phyloP scores from a whole-genome alignment of 352 stramenopile species.

The Pythium plurisporium region DNA sequence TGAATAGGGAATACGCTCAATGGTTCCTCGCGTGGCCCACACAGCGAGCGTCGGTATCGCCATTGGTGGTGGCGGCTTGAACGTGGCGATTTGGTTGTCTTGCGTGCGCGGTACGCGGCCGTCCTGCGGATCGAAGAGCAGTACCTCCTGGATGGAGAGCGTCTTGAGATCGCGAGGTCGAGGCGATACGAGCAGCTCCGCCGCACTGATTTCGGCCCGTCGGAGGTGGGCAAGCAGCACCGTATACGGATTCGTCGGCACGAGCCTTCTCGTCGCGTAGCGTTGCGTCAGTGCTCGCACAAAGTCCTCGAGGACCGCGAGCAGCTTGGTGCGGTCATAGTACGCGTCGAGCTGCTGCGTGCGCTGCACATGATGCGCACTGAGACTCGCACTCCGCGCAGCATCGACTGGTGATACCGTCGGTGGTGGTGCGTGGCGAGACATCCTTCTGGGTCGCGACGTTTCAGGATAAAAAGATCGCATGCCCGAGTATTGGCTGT shows the following conservation, averaged over 20 bases:
- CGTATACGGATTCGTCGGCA: slow-evolving; percentile 39
- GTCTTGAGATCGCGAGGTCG: slow-evolving; percentile 25
- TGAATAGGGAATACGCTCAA: slow-evolving; percentile 10
- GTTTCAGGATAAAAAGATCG: too few relatives aligned
- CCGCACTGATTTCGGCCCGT: slow-evolving; percentile 23
- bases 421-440: too few relatives aligned
- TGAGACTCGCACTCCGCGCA: not conserved
- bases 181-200: slow-evolving; percentile 13
- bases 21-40: slow-evolving; percentile 2
- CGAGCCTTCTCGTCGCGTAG: slow-evolving; percentile 24
- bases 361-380: slow-evolving; percentile 17
- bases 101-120: not conserved
- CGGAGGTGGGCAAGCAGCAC: slow-evolving; percentile 31
- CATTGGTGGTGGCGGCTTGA: not conserved
- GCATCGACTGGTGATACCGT: not conserved
- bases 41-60: slow-evolving; percentile 2
- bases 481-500: too few relatives aligned
- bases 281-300: slow-evolving; percentile 22
- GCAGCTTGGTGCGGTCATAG: slow-evolving; percentile 33
- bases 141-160: not conserved
- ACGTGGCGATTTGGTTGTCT: slow-evolving; percentile 16
- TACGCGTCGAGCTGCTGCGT: slow-evolving; percentile 37
- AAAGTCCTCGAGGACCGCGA: slow-evolving; percentile 33
- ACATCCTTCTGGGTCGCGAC: too few relatives aligned
- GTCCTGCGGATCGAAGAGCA: slow-evolving; percentile 7